Evolutionary conservation across 495 filamentous ascomycete species (phyloP).

Genomic region (Penicillium chermesinum): DNA sequence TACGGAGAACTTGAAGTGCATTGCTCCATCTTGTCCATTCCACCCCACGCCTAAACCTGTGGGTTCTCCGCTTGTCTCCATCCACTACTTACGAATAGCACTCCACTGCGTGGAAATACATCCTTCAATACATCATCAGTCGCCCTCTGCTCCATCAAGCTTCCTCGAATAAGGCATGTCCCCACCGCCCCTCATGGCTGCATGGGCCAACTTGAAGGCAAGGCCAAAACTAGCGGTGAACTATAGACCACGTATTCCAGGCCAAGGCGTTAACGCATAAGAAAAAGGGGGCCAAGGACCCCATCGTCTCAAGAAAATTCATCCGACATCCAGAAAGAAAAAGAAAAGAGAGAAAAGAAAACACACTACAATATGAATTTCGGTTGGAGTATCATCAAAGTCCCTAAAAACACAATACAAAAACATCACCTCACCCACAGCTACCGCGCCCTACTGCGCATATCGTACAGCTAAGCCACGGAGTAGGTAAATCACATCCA

Average conservation of each 20-base stretch:
- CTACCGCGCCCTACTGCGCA: slow-evolving; percentile 4
- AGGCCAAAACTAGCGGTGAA: slow-evolving; percentile 13
- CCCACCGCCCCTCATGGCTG: neutral
- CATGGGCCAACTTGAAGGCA: no score
- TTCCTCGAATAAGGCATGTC: neutral
- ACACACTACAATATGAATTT: slow-evolving; percentile 28
- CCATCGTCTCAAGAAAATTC: no score
- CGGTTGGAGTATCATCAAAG: slow-evolving; percentile 30
- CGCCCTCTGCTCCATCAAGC: slow-evolving; percentile 1
- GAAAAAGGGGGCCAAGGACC: no score
- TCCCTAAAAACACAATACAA: slow-evolving; percentile 5
- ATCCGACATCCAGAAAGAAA: no score
- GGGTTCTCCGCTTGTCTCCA: no score
- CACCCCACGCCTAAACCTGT: no score
- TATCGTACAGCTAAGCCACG: slow-evolving; percentile 20
- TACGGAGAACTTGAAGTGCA: no score
- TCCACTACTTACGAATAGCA: no score
- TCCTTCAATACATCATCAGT: no score
- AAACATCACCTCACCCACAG: neutral
- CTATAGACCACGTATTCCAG: neutral
- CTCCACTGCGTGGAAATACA: neutral
- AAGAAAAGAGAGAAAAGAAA: neutral
- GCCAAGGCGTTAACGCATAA: neutral
- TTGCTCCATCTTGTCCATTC: no score
- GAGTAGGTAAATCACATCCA: neutral